Base-by-base conservation (phyloP, 2,329 filamentous ascomycete genomes). In the Phialophora verrucosa region DNA sequence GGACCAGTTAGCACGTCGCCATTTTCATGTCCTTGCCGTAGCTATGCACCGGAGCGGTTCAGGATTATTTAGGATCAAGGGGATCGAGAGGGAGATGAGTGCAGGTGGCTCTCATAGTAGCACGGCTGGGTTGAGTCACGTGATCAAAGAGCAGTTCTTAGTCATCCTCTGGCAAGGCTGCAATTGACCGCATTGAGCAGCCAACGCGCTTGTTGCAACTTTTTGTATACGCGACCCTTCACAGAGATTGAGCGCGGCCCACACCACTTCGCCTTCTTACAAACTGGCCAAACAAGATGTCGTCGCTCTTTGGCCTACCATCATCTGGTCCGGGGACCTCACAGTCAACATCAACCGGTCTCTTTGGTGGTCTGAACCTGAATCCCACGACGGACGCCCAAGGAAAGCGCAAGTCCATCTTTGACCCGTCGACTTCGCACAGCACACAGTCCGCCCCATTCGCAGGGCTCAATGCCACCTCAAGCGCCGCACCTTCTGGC, bases 341-440 rank as follows among this genome's bases (percentile, higher is more conserved):
- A 14, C 55, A 27, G 27, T 50, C 69, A 4, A 44, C 20, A 20
- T 50, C 69, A 1, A 44, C 20, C 29, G 59, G 50, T 35, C 65
- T 53, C 17, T 71, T 73, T 59, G 56, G 62, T 47, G 69, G 65
- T 53, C 50, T 71, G 42, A 72, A 68, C 38, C 59, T 72, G 31
- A 71, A 68, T 54, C 70, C 72, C 27, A 64, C 55, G 23, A 62
- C 67, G 10, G 70, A 72, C 63, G 63, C 67, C 14, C 60, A 63
- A 27, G 70, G 66, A 20, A 73, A 73, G 55, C 70, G 71, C 47
- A 72, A 73, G 59, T 71, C 70, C 31, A 69, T 73, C 51, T 72
- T 73, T 49, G 71, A 73, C 49, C 55, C 63, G 27, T 70, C 70
- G 17, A 68, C 69, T 47, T 64, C 68, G 25, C 70, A 69, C 54